Evolutionary conservation across 1,139 yeast species (phyloP).

Genomic region (Candida albicans): DNA sequence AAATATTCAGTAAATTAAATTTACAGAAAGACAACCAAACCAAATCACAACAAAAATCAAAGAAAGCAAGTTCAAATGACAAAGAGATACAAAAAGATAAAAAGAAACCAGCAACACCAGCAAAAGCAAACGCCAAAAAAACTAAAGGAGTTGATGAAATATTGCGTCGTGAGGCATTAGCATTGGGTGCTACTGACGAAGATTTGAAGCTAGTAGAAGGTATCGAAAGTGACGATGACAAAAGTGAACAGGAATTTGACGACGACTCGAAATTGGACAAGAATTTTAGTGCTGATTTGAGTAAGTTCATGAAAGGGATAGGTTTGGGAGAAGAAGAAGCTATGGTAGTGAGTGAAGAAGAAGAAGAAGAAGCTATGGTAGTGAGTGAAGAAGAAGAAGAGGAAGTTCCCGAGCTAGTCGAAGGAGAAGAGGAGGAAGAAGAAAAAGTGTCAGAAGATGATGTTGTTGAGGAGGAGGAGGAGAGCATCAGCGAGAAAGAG

Average conservation of each 20-base stretch:
- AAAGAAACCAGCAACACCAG: slow-evolving; percentile 10
- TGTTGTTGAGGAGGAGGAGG: slow-evolving; percentile 20
- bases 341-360: slow-evolving; percentile 34
- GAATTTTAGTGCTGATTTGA: slow-evolving; percentile 56
- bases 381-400: slow-evolving; percentile 29
- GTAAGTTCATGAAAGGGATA: slow-evolving; percentile 64
- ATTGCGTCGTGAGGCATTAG: slow-evolving; percentile 67
- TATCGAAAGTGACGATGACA: slow-evolving; percentile 46
- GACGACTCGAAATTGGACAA: slow-evolving; percentile 43
- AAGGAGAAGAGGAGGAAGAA: slow-evolving; percentile 21
- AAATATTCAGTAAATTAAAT: slow-evolving; percentile 49
- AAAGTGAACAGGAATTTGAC: slow-evolving; percentile 63
- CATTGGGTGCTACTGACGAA: slow-evolving; percentile 67
- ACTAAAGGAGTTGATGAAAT: slow-evolving; percentile 31
- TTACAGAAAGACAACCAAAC: slow-evolving; percentile 16
- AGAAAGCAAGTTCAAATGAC: slow-evolving; percentile 14
- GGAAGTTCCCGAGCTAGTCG: slow-evolving; percentile 21
- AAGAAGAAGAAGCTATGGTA: slow-evolving; percentile 25
- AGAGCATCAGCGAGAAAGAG: too few relatives aligned
- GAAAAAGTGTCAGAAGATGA: slow-evolving; percentile 17
- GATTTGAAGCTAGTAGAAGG: slow-evolving; percentile 57
- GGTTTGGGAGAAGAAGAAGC: slow-evolving; percentile 54
- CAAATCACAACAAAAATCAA: slow-evolving; percentile 15
- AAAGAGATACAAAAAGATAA: slow-evolving; percentile 16
- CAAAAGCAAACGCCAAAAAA: slow-evolving; percentile 1